Conservation (phyloP, 345 rosid species). For the Hirschfeldia incana region DNA sequence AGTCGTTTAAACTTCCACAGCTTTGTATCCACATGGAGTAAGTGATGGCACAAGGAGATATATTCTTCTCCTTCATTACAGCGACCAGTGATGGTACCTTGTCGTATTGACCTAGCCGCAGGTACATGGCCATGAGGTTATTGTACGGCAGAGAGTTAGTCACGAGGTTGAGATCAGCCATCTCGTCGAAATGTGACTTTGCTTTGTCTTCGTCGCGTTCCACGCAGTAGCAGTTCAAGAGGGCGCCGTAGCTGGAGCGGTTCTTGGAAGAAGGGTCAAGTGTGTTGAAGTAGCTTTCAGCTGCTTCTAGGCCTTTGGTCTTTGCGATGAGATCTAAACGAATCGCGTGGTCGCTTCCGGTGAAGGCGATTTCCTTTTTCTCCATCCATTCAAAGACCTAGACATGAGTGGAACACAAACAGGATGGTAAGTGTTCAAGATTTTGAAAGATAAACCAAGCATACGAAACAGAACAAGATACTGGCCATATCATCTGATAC, state of each 20-base stretch:
- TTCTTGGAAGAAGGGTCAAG: conserved; percentile 46
- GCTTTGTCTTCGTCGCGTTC: conserved; percentile 56
- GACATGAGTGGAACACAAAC: not conserved
- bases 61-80: conserved; percentile 57
- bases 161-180: conserved; percentile 51
- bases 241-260: conserved; percentile 49
- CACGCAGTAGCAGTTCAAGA: conserved; percentile 64
- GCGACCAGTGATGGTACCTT: conserved; percentile 49
- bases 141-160: conserved; percentile 47
- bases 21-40: conserved; percentile 65
- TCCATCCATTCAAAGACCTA: conserved; percentile 88
- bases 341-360: conserved; percentile 47
- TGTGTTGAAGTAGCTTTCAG: conserved; percentile 54
- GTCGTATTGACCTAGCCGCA: conserved; percentile 59
- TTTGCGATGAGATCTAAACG: conserved; percentile 64
- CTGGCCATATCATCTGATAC: not conserved
- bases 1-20: conserved; percentile 47
- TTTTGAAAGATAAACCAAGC: not conserved
- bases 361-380: conserved; percentile 51
- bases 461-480: not conserved
- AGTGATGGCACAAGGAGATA: conserved; percentile 34
- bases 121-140: conserved; percentile 57
- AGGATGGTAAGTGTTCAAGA: not conserved
- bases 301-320: conserved; percentile 56
- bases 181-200: conserved; percentile 49